Evolutionary conservation across 78 protist genomes (phyloP), one percentile per base, ranked within the genome.

Genomic region (Tieghemostelium lacteum): DNA sequence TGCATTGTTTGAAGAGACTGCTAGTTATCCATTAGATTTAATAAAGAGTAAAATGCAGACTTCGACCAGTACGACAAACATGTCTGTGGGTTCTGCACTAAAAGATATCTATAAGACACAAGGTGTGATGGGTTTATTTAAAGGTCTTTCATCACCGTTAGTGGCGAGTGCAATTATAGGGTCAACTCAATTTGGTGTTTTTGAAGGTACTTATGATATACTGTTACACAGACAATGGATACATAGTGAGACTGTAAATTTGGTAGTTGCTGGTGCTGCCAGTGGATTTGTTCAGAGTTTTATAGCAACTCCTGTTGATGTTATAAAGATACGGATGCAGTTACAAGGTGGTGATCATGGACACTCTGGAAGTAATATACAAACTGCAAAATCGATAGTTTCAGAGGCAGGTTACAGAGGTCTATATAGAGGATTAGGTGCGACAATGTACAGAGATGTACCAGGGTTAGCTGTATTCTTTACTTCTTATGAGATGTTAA

Each of bases 211-310:
- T 36, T 42, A 33, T 7, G n/a, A 29, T 12, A 28, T 36, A 19
- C n/a, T 74, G 5, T 24, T 31, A 58, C 17, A 71, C 17, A 19
- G 50, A 31, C 26, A 19, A 71, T 17, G 19, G n/a, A 17, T 50
- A 31, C 36, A 71, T 31, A 42, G 42, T 45, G 69, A 62, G 2
- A 29, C 19, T 33, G 3, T 19, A 2, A 65, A 40, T 65, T 8
- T 65, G n/a, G 4, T 67, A 8, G 2, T 67, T 14, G 6, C 72
- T 10, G 86, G 86, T 49, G 20, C 63, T 17, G 17, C 45, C 0
- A 72, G 73, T 4, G 86, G 86, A 61, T 45, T 75, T 17, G 39
- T 49, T 36, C 86, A 75, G 61, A 61, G 73, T n/a, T 75, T 61
- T 42, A 52, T 75, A 24, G 37, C 52, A 0, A 61, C 73, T 61